Evolutionary conservation across 306 rosid genomes (phyloP).

Genomic region (Rosa lucieae): DNA sequence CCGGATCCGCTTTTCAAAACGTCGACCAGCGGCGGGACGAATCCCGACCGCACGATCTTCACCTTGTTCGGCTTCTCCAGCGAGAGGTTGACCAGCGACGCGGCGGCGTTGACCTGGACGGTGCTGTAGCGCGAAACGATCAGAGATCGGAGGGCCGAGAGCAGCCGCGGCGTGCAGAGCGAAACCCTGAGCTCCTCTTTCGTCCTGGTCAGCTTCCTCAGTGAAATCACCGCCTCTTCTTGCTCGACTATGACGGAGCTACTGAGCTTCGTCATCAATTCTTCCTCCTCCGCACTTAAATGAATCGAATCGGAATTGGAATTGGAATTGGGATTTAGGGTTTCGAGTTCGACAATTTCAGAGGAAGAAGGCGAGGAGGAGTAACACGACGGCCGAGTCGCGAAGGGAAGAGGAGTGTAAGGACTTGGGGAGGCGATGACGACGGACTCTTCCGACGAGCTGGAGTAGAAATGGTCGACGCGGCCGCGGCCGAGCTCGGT

Average conservation of each 20-base stretch:
- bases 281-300: constrained; percentile 46
- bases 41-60: constrained; percentile 77
- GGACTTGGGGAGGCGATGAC: constrained; percentile 52
- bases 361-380: constrained; percentile 66
- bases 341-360: constrained; percentile 37
- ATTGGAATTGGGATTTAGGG: constrained; percentile 26
- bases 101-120: constrained; percentile 76
- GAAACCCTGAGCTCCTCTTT: constrained; percentile 53
- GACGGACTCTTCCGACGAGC: constrained; percentile 53
- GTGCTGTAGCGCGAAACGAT: constrained; percentile 52
- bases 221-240: constrained; percentile 56
- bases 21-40: constrained; percentile 65
- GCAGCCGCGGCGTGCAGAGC: constrained; percentile 57
- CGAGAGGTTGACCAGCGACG: constrained; percentile 79
- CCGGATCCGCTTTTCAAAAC: constrained; percentile 57
- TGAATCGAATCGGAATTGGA: constrained; percentile 18
- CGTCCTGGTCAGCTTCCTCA: constrained; percentile 60
- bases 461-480: constrained; percentile 42
- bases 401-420: constrained; percentile 57
- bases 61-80: constrained; percentile 78
- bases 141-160: constrained; percentile 44
- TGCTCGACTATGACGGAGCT: constrained; percentile 64
- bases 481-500: constrained; percentile 69
- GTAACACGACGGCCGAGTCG: constrained; percentile 67
- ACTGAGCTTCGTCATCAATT: constrained; percentile 40